Evolutionary conservation across 2,329 filamentous ascomycete species (phyloP).

Genomic region (Nigrospora oryzae): DNA sequence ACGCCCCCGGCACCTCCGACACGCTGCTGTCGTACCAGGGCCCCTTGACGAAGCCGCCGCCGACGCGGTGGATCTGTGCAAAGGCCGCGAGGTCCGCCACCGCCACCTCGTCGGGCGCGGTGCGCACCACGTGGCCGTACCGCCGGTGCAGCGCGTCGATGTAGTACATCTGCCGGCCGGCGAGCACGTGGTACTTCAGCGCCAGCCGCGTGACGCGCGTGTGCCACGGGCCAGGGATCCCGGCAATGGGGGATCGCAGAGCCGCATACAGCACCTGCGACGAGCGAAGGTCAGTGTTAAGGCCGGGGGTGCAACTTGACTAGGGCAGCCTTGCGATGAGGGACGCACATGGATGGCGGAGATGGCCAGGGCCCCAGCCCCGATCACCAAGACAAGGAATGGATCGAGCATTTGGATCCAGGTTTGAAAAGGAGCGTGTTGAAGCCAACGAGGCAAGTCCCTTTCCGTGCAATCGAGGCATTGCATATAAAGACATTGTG

Average conservation of each 20-base stretch:
- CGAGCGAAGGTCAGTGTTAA: background rate
- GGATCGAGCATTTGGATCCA: too few relatives aligned
- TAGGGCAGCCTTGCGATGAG: too few relatives aligned
- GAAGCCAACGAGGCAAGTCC: too few relatives aligned
- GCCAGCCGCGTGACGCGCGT: background rate
- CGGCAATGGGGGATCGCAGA: background rate
- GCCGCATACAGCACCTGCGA: background rate
- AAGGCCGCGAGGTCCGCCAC: slow-evolving; percentile 11
- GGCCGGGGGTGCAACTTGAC: too few relatives aligned
- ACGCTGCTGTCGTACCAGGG: slow-evolving; percentile 9
- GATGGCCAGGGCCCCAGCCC: too few relatives aligned
- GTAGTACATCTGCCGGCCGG: background rate
- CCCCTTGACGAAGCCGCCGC: slow-evolving; percentile 15
- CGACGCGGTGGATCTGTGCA: slow-evolving; percentile 14
- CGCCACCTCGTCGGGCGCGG: slow-evolving; percentile 15
- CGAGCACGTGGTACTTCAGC: background rate
- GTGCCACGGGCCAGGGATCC: slow-evolving; percentile 1
- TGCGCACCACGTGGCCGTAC: slow-evolving; percentile 17
- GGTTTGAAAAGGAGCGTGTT: too few relatives aligned
- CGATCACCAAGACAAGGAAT: too few relatives aligned
- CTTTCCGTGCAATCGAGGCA: too few relatives aligned
- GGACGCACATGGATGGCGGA: too few relatives aligned
- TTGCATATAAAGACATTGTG: too few relatives aligned
- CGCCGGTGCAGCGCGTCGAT: background rate
- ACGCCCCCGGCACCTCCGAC: background rate